Evolutionary conservation across 2,329 filamentous ascomycete species (phyloP), one percentile per base, ranked within the genome.

Genomic region (Harringtonia aguacate): DNA sequence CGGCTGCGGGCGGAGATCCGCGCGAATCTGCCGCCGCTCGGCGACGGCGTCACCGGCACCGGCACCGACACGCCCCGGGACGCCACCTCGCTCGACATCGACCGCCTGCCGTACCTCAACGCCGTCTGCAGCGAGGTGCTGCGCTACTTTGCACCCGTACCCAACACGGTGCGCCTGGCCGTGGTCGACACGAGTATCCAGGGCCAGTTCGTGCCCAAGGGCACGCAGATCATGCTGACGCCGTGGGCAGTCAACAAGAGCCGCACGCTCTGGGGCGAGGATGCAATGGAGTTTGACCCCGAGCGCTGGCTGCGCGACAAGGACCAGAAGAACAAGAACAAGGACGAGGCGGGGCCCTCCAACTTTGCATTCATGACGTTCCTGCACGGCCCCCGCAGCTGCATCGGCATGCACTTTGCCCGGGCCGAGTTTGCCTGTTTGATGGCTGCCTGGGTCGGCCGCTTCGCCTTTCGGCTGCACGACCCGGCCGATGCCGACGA

Each of bases 321-420:
- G 54, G 47, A 48, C 54, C n/a, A 54, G 55, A 31, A 59, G 58
- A 27, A 61, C 63, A 47, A 63, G 61, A 56, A 52, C 46, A n/a
- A 67, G 68, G 5, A 79, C 79, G 44, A 77, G 74, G 24, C 10
- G n/a, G 18, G 9, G 46, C 46, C 55, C 15, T 86, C 73, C 52
- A 92, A 90, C 61, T 94, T 83, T 58, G 75, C 81, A 1, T 81
- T 84, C 54, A 58, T 90, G 62, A 90, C 86, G 0, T 95, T 95
- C 63, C 61, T 95, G 46, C 86, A 94, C 58, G 89, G 89, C 0
- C 87, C 88, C 2, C 69, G 88, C 43, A 84, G 81, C 56, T 95
- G 89, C 58, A 95, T 95, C 53, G 89, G 88, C 0, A 75, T 81
- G 60, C 70, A 70, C 3, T 95, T 95, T 63, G 84, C 89, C 0